Conservation (phyloP, 208 protist species). For the Acanthamoeba lugdunensis region DNA sequence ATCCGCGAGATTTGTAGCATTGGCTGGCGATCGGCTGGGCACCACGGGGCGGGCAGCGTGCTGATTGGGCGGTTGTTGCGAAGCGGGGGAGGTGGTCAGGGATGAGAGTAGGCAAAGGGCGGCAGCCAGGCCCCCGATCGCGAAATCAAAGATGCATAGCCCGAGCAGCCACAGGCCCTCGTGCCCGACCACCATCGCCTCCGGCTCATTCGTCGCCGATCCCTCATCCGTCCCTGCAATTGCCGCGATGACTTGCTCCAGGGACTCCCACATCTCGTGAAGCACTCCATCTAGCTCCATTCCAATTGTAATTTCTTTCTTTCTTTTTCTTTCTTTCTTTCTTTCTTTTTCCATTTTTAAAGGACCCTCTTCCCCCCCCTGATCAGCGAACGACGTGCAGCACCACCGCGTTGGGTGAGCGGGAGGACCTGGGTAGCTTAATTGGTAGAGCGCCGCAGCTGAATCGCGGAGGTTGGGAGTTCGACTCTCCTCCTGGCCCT, state of each 20-base stretch:
- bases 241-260: background rate
- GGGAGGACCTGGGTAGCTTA: too few species aligned
- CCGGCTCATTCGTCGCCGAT: background rate
- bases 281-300: background rate
- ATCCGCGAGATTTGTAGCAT: background rate
- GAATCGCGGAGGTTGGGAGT: too few species aligned
- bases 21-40: too few species aligned
- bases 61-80: background rate
- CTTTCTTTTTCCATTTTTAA: too few species aligned
- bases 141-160: slow-evolving; percentile 7
- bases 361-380: too few species aligned
- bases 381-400: too few species aligned
- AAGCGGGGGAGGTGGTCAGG: background rate
- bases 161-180: slow-evolving; percentile 34
- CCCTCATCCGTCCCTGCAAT: background rate
- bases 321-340: too few species aligned
- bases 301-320: too few species aligned
- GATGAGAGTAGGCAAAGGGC: slow-evolving; percentile 13
- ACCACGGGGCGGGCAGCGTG: background rate
- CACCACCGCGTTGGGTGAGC: too few species aligned
- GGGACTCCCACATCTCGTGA: background rate
- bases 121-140: background rate
- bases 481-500: too few species aligned
- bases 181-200: background rate
- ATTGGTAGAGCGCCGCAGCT: too few species aligned